These are phyloP conservation scores for Mycena sp. DNA, from an alignment of 1,284 basidiomycete species.

Conservation along the genomic window DNA sequence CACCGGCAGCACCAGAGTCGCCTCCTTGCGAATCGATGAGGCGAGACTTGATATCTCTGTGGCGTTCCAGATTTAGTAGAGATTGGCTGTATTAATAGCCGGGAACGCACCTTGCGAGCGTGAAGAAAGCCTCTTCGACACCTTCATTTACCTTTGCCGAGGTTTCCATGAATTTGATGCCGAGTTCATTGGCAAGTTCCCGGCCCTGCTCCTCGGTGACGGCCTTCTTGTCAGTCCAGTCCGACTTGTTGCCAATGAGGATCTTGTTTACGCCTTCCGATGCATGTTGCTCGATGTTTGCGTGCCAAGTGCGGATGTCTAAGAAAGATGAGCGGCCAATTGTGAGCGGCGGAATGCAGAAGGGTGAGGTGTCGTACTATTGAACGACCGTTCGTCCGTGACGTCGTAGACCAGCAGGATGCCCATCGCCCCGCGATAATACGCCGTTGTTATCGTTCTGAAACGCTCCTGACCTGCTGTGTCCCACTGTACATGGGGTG, in stretches of 20 bases:
- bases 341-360: background rate
- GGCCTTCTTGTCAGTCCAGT: conserved; percentile 89
- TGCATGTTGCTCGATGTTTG: conserved; percentile 98
- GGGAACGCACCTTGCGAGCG: conserved; percentile 84
- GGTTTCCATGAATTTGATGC: conserved; percentile 97
- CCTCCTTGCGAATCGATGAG: conserved; percentile 95
- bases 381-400: conserved; percentile 97
- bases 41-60: conserved; percentile 95
- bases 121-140: conserved; percentile 99
- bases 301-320: conserved; percentile 99
- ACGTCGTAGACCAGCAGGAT: conserved; percentile 99
- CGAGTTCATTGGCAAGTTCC: conserved; percentile 88
- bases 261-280: conserved; percentile 74
- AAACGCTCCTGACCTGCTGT: conserved; percentile 99
- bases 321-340: conserved; percentile 13
- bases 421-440: conserved; percentile 99
- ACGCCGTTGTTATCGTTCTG: conserved; percentile 99
- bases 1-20: conserved; percentile 55
- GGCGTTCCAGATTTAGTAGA: no score
- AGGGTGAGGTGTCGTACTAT: conserved; percentile 71
- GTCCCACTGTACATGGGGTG: conserved; percentile 78
- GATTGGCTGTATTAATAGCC: no score
- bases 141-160: conserved; percentile 98
- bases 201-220: conserved; percentile 89
- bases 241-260: conserved; percentile 33